Evolutionary conservation across 148 eudicot species (phyloP), one percentile per base, ranked within the genome.

Genomic region (Limonium bicolor): DNA sequence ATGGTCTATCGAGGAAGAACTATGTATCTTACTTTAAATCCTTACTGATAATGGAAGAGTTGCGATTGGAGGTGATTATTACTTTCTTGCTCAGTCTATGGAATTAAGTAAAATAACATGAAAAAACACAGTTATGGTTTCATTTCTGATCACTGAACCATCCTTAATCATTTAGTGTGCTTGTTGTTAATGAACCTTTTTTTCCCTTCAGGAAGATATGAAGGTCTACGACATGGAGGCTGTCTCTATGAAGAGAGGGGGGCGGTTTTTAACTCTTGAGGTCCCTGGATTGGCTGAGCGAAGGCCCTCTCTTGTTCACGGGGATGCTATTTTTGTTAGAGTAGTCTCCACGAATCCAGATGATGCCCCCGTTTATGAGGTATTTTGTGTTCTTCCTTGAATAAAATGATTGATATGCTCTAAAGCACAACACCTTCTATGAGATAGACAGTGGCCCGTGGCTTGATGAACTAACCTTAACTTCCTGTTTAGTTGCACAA

Each of bases 251-350:
- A 74, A 52, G 55, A 67, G 52, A 24, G 75, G 50, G 60, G 72
- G 77, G 24, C 48, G 37, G 34, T 70, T 62, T 24, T 59, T 90
- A 56, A 46, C 68, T 42, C 76, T 90, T 23, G 86, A 85, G 70
- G 95, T 90, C 31, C 88, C 82, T 17, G 96, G 96, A 41, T 60
- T 87, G 47, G 96, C 96, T 30, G 96, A 87, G 67, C 74, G 60
- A 65, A 64, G 96, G 44, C 96, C 96, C 48, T 87, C 96, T 24
- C 82, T 87, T 63, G 94, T 83, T 44, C 56, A 50, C 56, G 81
- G 92, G 27, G 96, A 87, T 64, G 45, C 35, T 32, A 59, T 77
- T 24, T 78, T 38, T 65, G 90, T 63, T 41, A 67, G 58, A 56
- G 70, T 74, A 59, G 55, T 63, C 20, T 20, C 62, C 25, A 71